A percentile compares a stretch with the other conserved stretches of the same genome.
These are phyloP conservation scores for Trypanosoma platydactyli DNA, from an alignment of 208 protist species.

Conservation along the genomic window DNA sequence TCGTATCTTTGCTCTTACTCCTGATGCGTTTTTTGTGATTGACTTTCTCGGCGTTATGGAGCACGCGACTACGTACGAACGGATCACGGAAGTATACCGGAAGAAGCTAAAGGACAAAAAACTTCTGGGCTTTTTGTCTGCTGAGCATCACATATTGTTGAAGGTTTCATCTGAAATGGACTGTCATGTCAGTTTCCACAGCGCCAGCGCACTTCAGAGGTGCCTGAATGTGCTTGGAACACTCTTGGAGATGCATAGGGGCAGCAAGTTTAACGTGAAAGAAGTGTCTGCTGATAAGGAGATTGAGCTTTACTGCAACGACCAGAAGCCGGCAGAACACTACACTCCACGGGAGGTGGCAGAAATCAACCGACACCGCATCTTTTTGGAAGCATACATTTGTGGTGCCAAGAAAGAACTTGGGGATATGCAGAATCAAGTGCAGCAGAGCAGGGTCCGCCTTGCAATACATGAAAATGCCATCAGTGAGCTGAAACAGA, in stretches of 20 bases:
- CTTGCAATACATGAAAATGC: not conserved
- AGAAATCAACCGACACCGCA: slow-evolving; percentile 12
- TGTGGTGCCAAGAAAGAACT: not conserved
- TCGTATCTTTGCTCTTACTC: slow-evolving; percentile 24
- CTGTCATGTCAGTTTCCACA: slow-evolving; percentile 22
- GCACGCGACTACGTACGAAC: slow-evolving; percentile 10
- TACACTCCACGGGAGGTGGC: slow-evolving; percentile 20
- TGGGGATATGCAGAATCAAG: slow-evolving; percentile 1
- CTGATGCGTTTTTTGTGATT: slow-evolving; percentile 22
- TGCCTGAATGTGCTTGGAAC: not conserved
- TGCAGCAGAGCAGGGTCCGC: not conserved
- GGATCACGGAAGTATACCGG: slow-evolving; percentile 17
- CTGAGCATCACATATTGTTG: slow-evolving; percentile 18
- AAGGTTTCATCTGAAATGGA: slow-evolving; percentile 22
- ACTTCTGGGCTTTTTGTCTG: not conserved
- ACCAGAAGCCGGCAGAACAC: slow-evolving; percentile 13
- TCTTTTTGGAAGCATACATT: slow-evolving; percentile 6
- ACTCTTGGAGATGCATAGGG: not conserved
- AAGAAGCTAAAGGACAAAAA: slow-evolving; percentile 23
- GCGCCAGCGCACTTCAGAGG: not conserved
- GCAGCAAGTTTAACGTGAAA: not conserved
- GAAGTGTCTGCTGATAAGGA: slow-evolving; percentile 14
- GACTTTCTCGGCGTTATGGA: slow-evolving; percentile 20
- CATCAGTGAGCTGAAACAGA: slow-evolving; percentile 2
- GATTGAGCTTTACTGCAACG: slow-evolving; percentile 7